Conservation (phyloP, 2,329 filamentous ascomycete species). For the Rhynchosporium secalis region DNA sequence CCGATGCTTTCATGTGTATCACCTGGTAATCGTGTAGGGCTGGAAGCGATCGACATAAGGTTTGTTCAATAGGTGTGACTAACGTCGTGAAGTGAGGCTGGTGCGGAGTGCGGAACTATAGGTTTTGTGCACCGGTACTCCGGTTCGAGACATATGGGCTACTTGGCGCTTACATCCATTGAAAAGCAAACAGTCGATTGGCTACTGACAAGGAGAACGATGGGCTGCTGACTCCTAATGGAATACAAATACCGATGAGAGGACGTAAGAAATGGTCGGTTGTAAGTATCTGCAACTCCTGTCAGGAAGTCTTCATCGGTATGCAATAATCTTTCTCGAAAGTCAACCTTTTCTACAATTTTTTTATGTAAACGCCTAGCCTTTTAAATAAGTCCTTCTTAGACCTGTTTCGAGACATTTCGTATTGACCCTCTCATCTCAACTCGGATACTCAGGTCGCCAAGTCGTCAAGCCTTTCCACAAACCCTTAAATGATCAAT, state of each 20-base stretch:
- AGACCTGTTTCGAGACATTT: not conserved
- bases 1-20: not conserved
- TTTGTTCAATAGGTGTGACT: not conserved
- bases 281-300: not conserved
- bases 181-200: not conserved
- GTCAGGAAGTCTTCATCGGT: not conserved
- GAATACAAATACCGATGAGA: not conserved
- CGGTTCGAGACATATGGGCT: too few species aligned
- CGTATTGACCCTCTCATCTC: not conserved
- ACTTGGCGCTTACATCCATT: not conserved
- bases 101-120: not conserved
- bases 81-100: not conserved
- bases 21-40: not conserved
- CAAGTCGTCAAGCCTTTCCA: not conserved
- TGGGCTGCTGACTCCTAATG: not conserved
- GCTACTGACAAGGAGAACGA: not conserved
- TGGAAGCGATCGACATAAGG: not conserved
- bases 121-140: not conserved
- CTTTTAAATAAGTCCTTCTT: not conserved
- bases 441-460: not conserved
- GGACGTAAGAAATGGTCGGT: not conserved
- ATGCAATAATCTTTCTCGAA: not conserved
- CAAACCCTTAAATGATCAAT: conserved; percentile 29
- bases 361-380: not conserved
- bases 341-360: not conserved